Percentiles rank a stretch among this genome's conserved stretches.
Evolutionary conservation across 352 stramenopile genomes (phyloP).

Genomic region (Globisporangium lucens): DNA sequence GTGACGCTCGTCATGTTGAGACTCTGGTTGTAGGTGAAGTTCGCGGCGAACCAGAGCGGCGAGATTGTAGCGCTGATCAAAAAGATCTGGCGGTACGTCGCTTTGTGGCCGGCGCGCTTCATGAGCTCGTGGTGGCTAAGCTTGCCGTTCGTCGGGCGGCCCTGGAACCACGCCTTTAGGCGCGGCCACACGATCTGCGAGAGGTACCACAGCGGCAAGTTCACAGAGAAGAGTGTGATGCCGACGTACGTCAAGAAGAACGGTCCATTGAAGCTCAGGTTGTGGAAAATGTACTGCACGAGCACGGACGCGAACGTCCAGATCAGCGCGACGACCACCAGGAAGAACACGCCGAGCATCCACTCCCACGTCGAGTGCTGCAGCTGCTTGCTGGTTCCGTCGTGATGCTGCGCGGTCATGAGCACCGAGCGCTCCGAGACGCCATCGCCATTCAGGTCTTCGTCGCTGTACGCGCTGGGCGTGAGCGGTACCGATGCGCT

Average conservation of each 20-base stretch:
- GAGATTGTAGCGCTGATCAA: constrained; percentile 60
- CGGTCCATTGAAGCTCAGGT: constrained; percentile 79
- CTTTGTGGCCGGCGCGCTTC: constrained; percentile 26
- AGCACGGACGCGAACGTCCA: constrained; percentile 85
- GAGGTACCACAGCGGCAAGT: constrained; percentile 75
- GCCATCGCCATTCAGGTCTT: constrained; percentile 2
- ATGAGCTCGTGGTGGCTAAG: constrained; percentile 36
- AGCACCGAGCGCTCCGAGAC: constrained; percentile 30
- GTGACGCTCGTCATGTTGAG: constrained; percentile 93
- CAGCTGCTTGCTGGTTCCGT: constrained; percentile 7
- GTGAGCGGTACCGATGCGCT: constrained; percentile 7
- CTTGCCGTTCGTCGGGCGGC: constrained; percentile 34
- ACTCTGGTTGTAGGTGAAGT: constrained; percentile 93
- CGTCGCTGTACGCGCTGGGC: constrained; percentile 7
- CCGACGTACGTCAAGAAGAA: constrained; percentile 90
- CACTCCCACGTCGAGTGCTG: constrained; percentile 54
- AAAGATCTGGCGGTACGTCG: constrained; percentile 42
- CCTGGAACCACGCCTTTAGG: constrained; percentile 32
- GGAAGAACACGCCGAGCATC: constrained; percentile 69
- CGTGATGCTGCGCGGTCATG: constrained; percentile 9
- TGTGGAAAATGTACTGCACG: constrained; percentile 88
- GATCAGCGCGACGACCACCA: constrained; percentile 73
- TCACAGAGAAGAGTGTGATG: constrained; percentile 83
- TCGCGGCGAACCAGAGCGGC: constrained; percentile 94
- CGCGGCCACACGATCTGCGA: constrained; percentile 49